Base-by-base conservation (phyloP, 306 rosid species). In the Leucaena leucocephala region DNA sequence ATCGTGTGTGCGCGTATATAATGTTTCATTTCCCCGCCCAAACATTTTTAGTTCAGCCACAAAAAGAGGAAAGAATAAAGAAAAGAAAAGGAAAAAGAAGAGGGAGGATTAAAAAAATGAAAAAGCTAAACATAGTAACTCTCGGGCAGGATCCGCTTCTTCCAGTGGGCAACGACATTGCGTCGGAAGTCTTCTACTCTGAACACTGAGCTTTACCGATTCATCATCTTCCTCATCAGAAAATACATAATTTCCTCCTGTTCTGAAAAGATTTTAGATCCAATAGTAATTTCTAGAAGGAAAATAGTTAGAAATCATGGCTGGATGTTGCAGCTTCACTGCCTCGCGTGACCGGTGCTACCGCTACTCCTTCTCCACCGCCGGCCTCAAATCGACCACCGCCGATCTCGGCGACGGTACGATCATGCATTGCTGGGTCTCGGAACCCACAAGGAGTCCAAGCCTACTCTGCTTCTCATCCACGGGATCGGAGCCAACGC, bases 401-500 rank as follows among this genome's bases (percentile, higher is more conserved):
- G 87, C 97, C 14, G 97, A 89, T 77, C 91, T 94, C 68, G 93
- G 97, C 45, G 86, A 87, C 34, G 91, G 92, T 46, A 92, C 98
- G 3, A 46, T 86, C 80, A 91, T 94, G 86, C 98, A 94, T 81
- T 89, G 95, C 74, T 94, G 98, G 98, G 84, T 76, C 81, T 97
- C 48, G 81, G 72, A 54, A 38, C 78, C 58, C 90, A 36, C 58
- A 72, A 66, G 5, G 44, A 78, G 3, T 78, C 89, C 34, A 92
- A 89, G 46, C 97, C 97, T 10, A 82, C 81, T 0, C 87, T 94
- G 2, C 83, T 94, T 55, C 91, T 94, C 33, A 74, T 94, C 85
- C 97, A 94, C 55, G 98, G 98, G 11, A 39, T 94, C 63, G 98
- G 97, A 1, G 97, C 97, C 78, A 94, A 91, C 89, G 97, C 97